Conservation (phyloP, 2,329 filamentous ascomycete species). For the Rachicladosporium sp. region DNA sequence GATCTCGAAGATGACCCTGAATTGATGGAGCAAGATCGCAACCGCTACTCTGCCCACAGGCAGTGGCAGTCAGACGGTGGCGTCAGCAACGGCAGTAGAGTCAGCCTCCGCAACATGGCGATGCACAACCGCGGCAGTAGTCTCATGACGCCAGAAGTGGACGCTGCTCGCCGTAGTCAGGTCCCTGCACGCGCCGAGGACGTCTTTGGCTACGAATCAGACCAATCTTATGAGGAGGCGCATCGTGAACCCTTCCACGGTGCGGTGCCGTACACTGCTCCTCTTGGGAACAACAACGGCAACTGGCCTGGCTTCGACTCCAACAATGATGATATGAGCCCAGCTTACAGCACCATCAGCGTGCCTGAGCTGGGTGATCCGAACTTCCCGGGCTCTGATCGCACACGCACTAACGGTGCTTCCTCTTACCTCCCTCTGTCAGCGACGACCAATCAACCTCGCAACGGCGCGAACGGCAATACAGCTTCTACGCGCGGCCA, state of each 20-base stretch:
- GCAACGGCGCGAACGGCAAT: slow-evolving; percentile 7
- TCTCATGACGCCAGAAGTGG: slow-evolving; percentile 19
- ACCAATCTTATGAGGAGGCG: slow-evolving; percentile 6
- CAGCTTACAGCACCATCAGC: slow-evolving; percentile 3
- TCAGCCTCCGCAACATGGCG: slow-evolving; percentile 17
- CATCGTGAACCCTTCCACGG: slow-evolving; percentile 2
- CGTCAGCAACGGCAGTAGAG: slow-evolving; percentile 10
- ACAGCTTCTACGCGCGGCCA: slow-evolving; percentile 5
- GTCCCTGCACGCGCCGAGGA: slow-evolving; percentile 10
- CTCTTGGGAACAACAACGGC: slow-evolving; percentile 2
- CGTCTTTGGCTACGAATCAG: slow-evolving; percentile 11
- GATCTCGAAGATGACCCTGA: slow-evolving; percentile 33
- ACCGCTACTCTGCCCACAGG: slow-evolving; percentile 24
- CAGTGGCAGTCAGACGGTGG: slow-evolving; percentile 24
- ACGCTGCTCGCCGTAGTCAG: slow-evolving; percentile 13
- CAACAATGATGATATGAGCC: slow-evolving; percentile 8
- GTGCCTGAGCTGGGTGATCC: slow-evolving; percentile 8
- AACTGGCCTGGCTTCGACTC: slow-evolving; percentile 13
- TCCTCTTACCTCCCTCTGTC: slow-evolving; percentile 8
- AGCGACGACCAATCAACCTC: slow-evolving; percentile 1
- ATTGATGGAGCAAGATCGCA: slow-evolving; percentile 17
- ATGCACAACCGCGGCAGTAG: slow-evolving; percentile 24
- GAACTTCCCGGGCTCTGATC: slow-evolving; percentile 7
- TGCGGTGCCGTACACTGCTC: not conserved
- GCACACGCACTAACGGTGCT: slow-evolving; percentile 8